A percentile compares a stretch with the other conserved stretches of the same genome.
phyloP scores from a whole-genome alignment of 2,329 filamentous ascomycete species.

The Fusarium oligoseptatum region DNA sequence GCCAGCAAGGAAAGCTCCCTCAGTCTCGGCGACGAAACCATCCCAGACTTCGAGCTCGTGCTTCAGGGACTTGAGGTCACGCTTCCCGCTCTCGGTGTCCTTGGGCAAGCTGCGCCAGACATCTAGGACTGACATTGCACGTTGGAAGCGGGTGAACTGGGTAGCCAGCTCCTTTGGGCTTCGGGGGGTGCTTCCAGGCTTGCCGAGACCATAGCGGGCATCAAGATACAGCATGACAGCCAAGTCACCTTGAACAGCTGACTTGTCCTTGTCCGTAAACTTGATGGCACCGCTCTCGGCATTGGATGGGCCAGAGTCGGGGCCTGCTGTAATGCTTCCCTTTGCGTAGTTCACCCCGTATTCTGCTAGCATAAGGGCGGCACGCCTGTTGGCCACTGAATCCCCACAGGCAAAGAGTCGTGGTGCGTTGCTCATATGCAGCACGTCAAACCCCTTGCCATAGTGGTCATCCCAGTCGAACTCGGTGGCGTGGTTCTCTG shows the following conservation, averaged over 20 bases:
- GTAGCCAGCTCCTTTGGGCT: conserved; percentile 51
- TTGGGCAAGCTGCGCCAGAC: conserved; percentile 49
- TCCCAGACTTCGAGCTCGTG: conserved; percentile 59
- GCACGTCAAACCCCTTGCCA: conserved; percentile 85
- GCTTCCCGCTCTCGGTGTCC: conserved; percentile 10
- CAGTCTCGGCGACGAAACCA: conserved; percentile 46
- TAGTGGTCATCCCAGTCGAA: conserved; percentile 85
- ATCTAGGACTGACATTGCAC: conserved; percentile 52
- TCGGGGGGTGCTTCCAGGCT: conserved; percentile 41
- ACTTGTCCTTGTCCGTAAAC: conserved; percentile 69
- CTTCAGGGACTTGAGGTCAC: conserved; percentile 42
- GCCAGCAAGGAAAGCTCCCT: conserved; percentile 61
- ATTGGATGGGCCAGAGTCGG: not conserved
- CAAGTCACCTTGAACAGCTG: conserved; percentile 62
- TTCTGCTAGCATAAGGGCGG: conserved; percentile 65
- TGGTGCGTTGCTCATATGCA: conserved; percentile 71
- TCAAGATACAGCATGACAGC: conserved; percentile 74
- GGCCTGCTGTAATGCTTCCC: conserved; percentile 55
- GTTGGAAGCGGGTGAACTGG: conserved; percentile 59
- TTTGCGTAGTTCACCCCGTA: conserved; percentile 61
- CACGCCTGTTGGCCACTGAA: conserved; percentile 60
- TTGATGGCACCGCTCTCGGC: conserved; percentile 52
- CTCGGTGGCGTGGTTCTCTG: conserved; percentile 80
- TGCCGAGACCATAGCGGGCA: conserved; percentile 59
- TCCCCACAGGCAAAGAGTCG: conserved; percentile 66